Base-by-base conservation (phyloP, 805 yeast genomes). In the Jamesozyma rosinii region DNA sequence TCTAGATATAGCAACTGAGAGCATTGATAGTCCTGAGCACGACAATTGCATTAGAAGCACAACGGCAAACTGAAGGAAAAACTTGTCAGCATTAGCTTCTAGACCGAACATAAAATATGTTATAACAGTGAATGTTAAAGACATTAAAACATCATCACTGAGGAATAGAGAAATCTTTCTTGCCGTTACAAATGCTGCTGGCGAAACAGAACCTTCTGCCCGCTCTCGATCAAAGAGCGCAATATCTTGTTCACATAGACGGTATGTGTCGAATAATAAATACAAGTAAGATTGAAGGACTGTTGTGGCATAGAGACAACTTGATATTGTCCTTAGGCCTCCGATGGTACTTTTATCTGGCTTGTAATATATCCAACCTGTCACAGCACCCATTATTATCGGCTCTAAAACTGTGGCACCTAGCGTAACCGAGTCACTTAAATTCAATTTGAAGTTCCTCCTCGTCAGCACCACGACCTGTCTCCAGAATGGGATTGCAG, bases 21-120 rank as follows among this genome's bases (percentile, higher is more conserved):
- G 21, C 42, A 57, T 42, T 2, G 65, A 58, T 27, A 60, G 41
- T 3, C 61, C 57, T 17, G 61, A 49, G 35, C 60, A 54, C 4
- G 55, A 68, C 49, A 78, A 63, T 44, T 78, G 79, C 17, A 71
- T 72, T 24, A 85, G 50, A n/a, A 85, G 56, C 9, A 70, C 67
- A 5, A 76, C 71, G 3, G 79, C 71, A 58, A 81, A 81, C 59
- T 71, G 86, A 2, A 76, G 68, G 49, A 81, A 82, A 54, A 81
- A 86, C 40, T 71, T 67, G 6, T 66, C 64, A 0, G 72, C 63
- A 30, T 66, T 69, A 0, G 69, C 60, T 29, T 83, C 60, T 34
- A 86, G 65, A 0, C 94, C 95, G 66, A 76, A 75, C 90, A 86
- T 80, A 63, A 80, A 86, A 55, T 79, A 87, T 0, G 86, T 74